A percentile compares a stretch with the other conserved stretches of the same genome.
phyloP scores from a whole-genome alignment of 176 grass and related monocot species.

The Cenchrus fungigraminus region DNA sequence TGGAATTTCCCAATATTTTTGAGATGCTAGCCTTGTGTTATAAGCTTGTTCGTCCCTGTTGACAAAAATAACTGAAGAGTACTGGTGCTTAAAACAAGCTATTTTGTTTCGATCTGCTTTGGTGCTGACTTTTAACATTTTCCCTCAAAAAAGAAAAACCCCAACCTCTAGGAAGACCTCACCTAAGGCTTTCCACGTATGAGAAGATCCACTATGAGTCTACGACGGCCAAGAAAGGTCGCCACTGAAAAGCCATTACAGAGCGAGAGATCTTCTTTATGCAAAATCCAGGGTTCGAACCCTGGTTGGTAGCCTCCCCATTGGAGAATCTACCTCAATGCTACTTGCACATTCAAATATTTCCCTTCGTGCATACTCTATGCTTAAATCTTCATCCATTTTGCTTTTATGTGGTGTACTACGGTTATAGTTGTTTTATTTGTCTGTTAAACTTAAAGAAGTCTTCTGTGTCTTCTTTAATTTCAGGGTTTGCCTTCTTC shows the following conservation, averaged over 20 bases:
- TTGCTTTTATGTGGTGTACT: slow-evolving; percentile 32
- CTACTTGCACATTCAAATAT: neutral
- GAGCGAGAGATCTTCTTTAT: too few relatives aligned
- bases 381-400: slow-evolving; percentile 9
- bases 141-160: neutral
- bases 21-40: neutral
- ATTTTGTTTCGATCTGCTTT: slow-evolving; percentile 23
- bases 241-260: too few relatives aligned
- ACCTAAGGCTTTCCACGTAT: too few relatives aligned
- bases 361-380: neutral
- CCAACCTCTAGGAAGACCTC: too few relatives aligned
- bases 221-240: too few relatives aligned
- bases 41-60: neutral
- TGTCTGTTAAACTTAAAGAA: slow-evolving; percentile 4
- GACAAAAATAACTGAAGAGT: neutral
- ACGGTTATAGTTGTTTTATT: slow-evolving; percentile 19
- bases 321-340: too few relatives aligned
- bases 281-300: too few relatives aligned
- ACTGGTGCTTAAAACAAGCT: neutral
- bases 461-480: slow-evolving; percentile 21
- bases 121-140: neutral
- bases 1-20: neutral
- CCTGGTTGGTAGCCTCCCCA: too few relatives aligned
- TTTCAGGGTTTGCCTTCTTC: slow-evolving; percentile 79
- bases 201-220: too few relatives aligned